A percentile compares a stretch with the other conserved stretches of the same genome.
Conservation (phyloP, 225 moss, liverwort and hornwort genomes). For the Marchantia polymorpha region DNA sequence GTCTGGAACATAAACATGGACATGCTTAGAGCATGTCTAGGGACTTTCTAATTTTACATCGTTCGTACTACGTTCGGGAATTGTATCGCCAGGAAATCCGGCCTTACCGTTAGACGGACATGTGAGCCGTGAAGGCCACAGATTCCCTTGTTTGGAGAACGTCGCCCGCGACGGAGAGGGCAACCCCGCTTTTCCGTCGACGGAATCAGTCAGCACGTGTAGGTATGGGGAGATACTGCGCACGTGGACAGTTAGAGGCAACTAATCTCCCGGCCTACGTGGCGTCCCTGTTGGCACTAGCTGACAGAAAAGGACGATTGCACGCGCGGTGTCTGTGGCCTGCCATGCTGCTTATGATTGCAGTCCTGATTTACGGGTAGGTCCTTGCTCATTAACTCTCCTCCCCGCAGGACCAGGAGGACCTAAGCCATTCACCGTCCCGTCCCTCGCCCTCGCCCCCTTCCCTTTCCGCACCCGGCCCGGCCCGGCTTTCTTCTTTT, state of each 20-base stretch:
- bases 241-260: conserved; percentile 19
- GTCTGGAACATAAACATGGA: neutral
- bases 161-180: neutral
- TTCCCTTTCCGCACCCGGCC: neutral
- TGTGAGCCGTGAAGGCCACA: neutral
- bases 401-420: conserved; percentile 9
- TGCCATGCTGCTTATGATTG: conserved; percentile 18
- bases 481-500: neutral
- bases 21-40: neutral
- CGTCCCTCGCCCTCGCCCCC: no score
- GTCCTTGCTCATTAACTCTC: neutral
- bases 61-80: neutral
- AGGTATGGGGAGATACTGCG: neutral
- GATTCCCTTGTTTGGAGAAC: conserved; percentile 7
- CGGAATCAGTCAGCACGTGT: neutral
- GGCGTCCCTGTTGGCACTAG: conserved; percentile 8
- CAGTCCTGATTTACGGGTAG: conserved; percentile 5
- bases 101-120: conserved; percentile 1
- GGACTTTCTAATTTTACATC: neutral
- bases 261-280: neutral
- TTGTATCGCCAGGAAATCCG: neutral
- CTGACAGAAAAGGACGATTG: conserved; percentile 17
- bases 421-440: neutral
- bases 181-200: neutral
- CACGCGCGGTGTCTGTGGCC: conserved; percentile 14